Base-by-base conservation (phyloP, 345 rosid species). In the Citrus reticulata region DNA sequence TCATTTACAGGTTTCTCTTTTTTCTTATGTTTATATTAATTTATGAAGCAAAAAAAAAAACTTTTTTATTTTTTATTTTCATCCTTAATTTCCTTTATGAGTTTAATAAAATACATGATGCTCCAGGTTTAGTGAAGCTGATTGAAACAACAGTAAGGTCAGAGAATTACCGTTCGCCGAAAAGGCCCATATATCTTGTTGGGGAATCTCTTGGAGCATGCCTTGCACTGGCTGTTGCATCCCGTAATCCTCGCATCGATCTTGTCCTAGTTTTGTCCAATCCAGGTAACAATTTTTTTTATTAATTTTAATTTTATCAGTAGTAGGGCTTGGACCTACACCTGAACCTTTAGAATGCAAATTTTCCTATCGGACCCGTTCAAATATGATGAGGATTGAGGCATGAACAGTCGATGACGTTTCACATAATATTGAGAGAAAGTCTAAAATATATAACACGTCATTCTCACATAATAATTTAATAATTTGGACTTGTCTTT, bases 151-250 rank as follows among this genome's bases (percentile, higher is more conserved):
- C 86, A 34, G 88, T 91, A 42, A 84, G 71, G 81, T 77, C 88
- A 57, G 89, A 89, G 79, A 79, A 58, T 70, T 16, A 55, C 27
- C 61, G 42, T 24, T 84, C 82, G 6, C 93, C 91, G 14, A 80
- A 79, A 24, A 80, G 89, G 78, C 98, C 98, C 49, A 91, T 94
- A 49, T 92, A 91, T 86, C 85, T 94, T 70, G 88, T 91, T 65
- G 98, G 97, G 57, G 97, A 94, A 78, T 91, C 95, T 71, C 83
- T 94, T 72, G 94, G 97, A 83, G 94, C 87, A 39, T 92, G 97
- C 85, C 83, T 92, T 25, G 95, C 91, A 57, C 87, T 94, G 25
- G 87, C 91, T 60, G 89, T 91, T 68, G 95, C 95, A 1, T 88
- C 91, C 51, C 86, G 88, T 55, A 94, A 91, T 80, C 94, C 93